Percentiles rank a stretch among this genome's conserved stretches.
Conservation (phyloP, 78 protist genomes). For the Protostelium mycophagum region DNA sequence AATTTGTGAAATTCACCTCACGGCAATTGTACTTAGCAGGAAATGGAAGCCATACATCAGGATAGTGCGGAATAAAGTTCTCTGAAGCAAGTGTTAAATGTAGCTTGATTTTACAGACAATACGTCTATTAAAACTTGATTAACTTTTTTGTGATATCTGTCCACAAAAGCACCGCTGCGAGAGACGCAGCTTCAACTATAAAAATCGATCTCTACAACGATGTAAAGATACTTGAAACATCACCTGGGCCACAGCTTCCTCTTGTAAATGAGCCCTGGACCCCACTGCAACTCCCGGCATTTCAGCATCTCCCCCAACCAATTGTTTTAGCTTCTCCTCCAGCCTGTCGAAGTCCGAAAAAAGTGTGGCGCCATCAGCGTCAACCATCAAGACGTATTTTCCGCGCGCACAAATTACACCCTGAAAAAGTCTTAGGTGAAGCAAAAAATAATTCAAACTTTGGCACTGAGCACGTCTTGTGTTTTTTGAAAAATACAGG, state of each 20-base stretch:
- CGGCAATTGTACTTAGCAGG: slow-evolving; percentile 32
- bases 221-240: too few relatives aligned
- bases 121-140: too few relatives aligned
- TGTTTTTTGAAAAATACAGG: too few relatives aligned
- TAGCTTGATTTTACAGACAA: too few relatives aligned
- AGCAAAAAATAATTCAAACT: too few relatives aligned
- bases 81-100: slow-evolving; percentile 12
- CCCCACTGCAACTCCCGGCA: slow-evolving; percentile 56
- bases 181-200: too few relatives aligned
- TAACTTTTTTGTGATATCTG: too few relatives aligned
- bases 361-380: slow-evolving; percentile 77
- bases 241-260: slow-evolving; percentile 26
- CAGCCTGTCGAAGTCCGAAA: slow-evolving; percentile 36
- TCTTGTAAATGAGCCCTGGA: slow-evolving; percentile 65
- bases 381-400: slow-evolving; percentile 53
- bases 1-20: too few relatives aligned
- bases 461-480: too few relatives aligned
- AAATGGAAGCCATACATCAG: slow-evolving; percentile 66
- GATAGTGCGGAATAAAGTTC: slow-evolving; percentile 39
- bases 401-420: slow-evolving; percentile 54
- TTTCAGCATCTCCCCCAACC: slow-evolving; percentile 33
- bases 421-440: too few relatives aligned
- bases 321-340: slow-evolving; percentile 23
- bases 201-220: too few relatives aligned
- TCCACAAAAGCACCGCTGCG: too few relatives aligned